Conservation (phyloP, 139 green algal species). For the Nannochloris sp. region DNA sequence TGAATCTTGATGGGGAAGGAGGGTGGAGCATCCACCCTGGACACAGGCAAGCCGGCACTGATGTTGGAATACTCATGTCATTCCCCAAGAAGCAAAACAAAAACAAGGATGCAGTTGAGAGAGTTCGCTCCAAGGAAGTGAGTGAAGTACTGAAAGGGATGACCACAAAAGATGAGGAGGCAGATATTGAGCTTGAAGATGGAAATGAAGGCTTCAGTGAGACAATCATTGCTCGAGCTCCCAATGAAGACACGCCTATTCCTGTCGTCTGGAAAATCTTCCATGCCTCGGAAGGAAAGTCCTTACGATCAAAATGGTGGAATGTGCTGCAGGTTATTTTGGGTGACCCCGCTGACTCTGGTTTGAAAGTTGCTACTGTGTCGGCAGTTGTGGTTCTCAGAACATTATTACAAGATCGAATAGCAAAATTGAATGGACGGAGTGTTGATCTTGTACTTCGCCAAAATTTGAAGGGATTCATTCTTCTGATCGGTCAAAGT, state of each 20-base stretch:
- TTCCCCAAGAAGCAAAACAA: not conserved
- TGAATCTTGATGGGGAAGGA: conserved; percentile 65
- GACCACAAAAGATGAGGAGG: conserved; percentile 1
- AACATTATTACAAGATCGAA: conserved; percentile 56
- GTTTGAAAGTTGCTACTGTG: conserved; percentile 18
- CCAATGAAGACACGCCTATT: not conserved
- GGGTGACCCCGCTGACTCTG: conserved; percentile 14
- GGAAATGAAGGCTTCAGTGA: conserved; percentile 29
- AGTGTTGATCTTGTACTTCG: conserved; percentile 59
- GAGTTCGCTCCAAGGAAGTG: conserved; percentile 2
- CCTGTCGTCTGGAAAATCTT: conserved; percentile 8
- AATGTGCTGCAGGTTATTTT: conserved; percentile 25
- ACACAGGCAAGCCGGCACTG: conserved; percentile 8
- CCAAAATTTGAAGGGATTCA: conserved; percentile 37
- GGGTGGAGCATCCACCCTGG: conserved; percentile 54
- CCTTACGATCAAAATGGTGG: conserved; percentile 3
- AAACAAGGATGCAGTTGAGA: not conserved
- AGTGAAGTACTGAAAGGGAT: conserved; percentile 23
- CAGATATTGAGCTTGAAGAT: conserved; percentile 14
- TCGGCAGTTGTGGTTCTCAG: conserved; percentile 43
- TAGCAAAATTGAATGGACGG: conserved; percentile 56
- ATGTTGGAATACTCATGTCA: not conserved
- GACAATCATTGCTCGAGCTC: conserved; percentile 12
- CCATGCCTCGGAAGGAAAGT: conserved; percentile 7
- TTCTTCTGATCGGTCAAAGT: conserved; percentile 36